phyloP scores from a whole-genome alignment of 169 alveolate species.

The Theileria orientalis region DNA sequence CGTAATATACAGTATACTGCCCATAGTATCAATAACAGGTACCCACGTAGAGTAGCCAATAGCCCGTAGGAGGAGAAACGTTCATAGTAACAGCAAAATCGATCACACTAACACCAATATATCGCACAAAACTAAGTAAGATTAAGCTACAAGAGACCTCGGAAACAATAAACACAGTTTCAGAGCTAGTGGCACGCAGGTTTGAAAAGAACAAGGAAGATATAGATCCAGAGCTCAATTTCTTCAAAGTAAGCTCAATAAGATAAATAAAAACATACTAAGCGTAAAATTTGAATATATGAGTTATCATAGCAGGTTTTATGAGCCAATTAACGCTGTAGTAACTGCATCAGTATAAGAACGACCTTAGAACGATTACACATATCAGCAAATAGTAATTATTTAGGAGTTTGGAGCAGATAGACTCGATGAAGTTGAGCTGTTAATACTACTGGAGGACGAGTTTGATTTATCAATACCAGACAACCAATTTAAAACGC shows the following conservation, averaged over 20 bases:
- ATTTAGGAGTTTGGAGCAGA: constrained; percentile 83
- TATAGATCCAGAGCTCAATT: constrained; percentile 31
- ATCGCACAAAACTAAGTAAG: neutral
- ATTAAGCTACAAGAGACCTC: constrained; percentile 10
- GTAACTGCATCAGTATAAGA: too few species aligned
- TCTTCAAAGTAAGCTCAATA: constrained; percentile 20
- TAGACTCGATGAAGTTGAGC: constrained; percentile 78
- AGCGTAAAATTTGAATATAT: too few species aligned
- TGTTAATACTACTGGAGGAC: constrained; percentile 81
- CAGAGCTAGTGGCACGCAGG: constrained; percentile 31
- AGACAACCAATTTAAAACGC: constrained; percentile 70
- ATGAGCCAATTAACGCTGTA: too few species aligned
- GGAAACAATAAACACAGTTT: constrained; percentile 37
- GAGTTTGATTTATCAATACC: constrained; percentile 77
- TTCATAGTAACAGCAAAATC: neutral
- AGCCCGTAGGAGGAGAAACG: neutral
- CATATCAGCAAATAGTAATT: too few species aligned
- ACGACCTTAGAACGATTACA: neutral
- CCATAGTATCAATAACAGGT: neutral
- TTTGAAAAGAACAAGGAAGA: constrained; percentile 39
- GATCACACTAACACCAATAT: neutral
- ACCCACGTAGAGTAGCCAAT: neutral
- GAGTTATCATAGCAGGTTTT: too few species aligned
- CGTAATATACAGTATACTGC: neutral
- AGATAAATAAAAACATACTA: too few species aligned